These are phyloP conservation scores for Epichloe typhina DNA, from an alignment of 2,329 filamentous ascomycete genomes.

Conservation along the genomic window DNA sequence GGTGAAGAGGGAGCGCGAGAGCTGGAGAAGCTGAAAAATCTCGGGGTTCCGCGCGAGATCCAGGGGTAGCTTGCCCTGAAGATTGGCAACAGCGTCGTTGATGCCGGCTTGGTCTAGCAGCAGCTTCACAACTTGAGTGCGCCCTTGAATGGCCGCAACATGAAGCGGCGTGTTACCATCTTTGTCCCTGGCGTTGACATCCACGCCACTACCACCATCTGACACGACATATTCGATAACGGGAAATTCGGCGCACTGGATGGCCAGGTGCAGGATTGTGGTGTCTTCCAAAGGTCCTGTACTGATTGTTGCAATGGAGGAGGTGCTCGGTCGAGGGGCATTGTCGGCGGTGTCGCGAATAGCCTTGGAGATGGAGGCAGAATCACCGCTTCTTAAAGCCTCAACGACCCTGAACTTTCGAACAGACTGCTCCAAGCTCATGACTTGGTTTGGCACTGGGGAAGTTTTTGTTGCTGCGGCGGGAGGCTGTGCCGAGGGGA, in stretches of 20 bases:
- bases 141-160: slow-evolving; percentile 70
- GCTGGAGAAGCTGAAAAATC: slow-evolving; percentile 89
- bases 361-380: slow-evolving; percentile 74
- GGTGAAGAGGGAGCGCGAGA: slow-evolving; percentile 78
- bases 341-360: slow-evolving; percentile 53
- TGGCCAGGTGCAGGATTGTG: slow-evolving; percentile 80
- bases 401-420: slow-evolving; percentile 91
- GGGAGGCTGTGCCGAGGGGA: slow-evolving; percentile 22
- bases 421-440: slow-evolving; percentile 80
- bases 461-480: slow-evolving; percentile 14
- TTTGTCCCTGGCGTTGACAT: slow-evolving; percentile 81
- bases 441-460: slow-evolving; percentile 28
- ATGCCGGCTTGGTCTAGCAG: slow-evolving; percentile 71
- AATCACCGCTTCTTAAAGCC: slow-evolving; percentile 80
- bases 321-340: slow-evolving; percentile 41
- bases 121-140: slow-evolving; percentile 66
- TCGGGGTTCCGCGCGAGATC: slow-evolving; percentile 86
- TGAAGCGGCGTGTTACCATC: slow-evolving; percentile 93
- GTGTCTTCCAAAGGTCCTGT: slow-evolving; percentile 57
- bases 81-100: slow-evolving; percentile 80
- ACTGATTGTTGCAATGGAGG: slow-evolving; percentile 33
- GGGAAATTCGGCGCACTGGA: slow-evolving; percentile 85
- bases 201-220: slow-evolving; percentile 50
- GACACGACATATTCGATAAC: slow-evolving; percentile 94
- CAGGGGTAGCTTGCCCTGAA: slow-evolving; percentile 70